phyloP scores from a whole-genome alignment of 2,329 filamentous ascomycete genomes.

The Trichoderma pleuroti region DNA sequence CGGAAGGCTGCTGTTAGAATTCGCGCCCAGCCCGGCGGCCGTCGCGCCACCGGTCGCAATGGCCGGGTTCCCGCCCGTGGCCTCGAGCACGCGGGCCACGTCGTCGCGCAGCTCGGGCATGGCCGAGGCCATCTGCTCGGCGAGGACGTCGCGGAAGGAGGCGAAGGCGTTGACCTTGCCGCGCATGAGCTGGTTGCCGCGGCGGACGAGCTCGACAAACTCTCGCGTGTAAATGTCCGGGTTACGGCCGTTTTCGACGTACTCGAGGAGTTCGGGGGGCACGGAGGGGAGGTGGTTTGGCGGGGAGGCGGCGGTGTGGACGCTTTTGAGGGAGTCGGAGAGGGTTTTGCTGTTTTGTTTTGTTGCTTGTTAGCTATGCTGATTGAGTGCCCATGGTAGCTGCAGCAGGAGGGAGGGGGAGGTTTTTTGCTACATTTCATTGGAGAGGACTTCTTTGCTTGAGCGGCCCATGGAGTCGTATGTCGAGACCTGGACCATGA shows the following conservation, averaged over 20 bases:
- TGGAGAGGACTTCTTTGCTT: slow-evolving; percentile 54
- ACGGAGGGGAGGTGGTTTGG: slow-evolving; percentile 47
- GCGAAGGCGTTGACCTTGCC: slow-evolving; percentile 62
- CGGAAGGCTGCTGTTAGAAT: neutral
- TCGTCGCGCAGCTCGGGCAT: slow-evolving; percentile 59
- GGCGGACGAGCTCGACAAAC: slow-evolving; percentile 65
- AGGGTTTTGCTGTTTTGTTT: slow-evolving; percentile 36
- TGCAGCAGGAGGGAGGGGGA: neutral
- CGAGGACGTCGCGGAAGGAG: slow-evolving; percentile 59
- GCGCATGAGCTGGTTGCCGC: slow-evolving; percentile 63
- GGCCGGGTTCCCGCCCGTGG: slow-evolving; percentile 36
- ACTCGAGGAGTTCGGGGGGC: slow-evolving; percentile 61
- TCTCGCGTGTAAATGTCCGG: slow-evolving; percentile 72
- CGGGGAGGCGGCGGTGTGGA: slow-evolving; percentile 40
- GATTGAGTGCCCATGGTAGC: no score
- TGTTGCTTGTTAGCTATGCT: neutral
- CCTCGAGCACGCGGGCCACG: slow-evolving; percentile 47
- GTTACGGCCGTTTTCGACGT: slow-evolving; percentile 69
- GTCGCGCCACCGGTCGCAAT: neutral
- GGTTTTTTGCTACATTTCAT: slow-evolving; percentile 42
- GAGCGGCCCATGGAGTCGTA: slow-evolving; percentile 55
- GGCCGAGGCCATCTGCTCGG: slow-evolving; percentile 53
- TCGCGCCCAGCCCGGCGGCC: neutral
- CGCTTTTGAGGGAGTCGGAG: slow-evolving; percentile 37
- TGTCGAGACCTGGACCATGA: slow-evolving; percentile 59